Evolutionary conservation across 139 green algal genomes (phyloP).

Genomic region (Raphidocelis subcapitata): DNA sequence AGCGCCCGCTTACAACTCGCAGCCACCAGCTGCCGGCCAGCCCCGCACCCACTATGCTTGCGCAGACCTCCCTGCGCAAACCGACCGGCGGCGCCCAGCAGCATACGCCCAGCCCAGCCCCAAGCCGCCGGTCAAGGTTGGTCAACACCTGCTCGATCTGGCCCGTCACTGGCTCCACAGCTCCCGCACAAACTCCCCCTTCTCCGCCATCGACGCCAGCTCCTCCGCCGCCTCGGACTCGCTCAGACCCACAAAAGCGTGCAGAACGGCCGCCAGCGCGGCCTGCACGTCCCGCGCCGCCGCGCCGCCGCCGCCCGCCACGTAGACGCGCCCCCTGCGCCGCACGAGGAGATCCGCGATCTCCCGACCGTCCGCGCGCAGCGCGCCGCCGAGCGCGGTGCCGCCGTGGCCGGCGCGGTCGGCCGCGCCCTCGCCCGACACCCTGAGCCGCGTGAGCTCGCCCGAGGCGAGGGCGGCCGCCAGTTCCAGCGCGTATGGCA

Average conservation of each 20-base stretch:
- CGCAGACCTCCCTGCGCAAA: no score
- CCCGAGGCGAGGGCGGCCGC: background rate
- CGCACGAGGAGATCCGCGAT: slow-evolving; percentile 53
- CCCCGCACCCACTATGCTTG: no score
- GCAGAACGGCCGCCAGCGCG: slow-evolving; percentile 40
- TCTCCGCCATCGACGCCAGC: slow-evolving; percentile 63
- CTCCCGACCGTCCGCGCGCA: slow-evolving; percentile 55
- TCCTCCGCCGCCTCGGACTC: slow-evolving; percentile 37
- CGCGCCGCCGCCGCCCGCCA: slow-evolving; percentile 82
- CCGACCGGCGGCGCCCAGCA: no score
- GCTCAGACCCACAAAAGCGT: slow-evolving; percentile 35
- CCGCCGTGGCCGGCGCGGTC: background rate
- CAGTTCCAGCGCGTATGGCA: no score
- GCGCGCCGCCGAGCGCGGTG: slow-evolving; percentile 88
- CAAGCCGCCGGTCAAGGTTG: no score
- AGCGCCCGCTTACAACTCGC: no score
- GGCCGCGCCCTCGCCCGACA: no score
- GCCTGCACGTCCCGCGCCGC: slow-evolving; percentile 96
- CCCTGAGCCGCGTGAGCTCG: background rate
- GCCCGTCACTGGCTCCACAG: slow-evolving; percentile 70
- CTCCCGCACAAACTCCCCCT: slow-evolving; percentile 80
- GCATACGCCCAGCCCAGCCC: no score
- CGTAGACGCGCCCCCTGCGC: slow-evolving; percentile 65
- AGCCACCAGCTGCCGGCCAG: no score
- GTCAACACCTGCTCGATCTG: no score